Conservation (phyloP, 192 early-diverging fungal genomes). For the Pilaira anomala region DNA sequence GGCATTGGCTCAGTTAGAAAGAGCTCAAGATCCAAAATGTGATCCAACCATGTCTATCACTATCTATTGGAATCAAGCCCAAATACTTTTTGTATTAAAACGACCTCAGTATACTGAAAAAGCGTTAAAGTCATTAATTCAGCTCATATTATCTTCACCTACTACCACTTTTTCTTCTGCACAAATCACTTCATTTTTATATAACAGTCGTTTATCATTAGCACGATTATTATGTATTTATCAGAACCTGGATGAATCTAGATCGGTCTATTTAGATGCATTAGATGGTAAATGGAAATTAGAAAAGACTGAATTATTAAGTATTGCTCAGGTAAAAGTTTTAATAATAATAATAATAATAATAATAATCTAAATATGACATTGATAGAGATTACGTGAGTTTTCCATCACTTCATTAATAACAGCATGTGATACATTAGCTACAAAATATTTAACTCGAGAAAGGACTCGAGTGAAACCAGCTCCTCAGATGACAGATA, state of each 20-base stretch:
- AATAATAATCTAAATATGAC: too few relatives aligned
- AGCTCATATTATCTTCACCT: not conserved
- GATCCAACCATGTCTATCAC: not conserved
- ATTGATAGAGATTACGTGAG: not conserved
- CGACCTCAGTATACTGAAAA: slow-evolving; percentile 31
- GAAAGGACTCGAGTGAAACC: slow-evolving; percentile 7
- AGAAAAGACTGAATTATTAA: slow-evolving; percentile 26
- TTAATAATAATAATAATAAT: not conserved
- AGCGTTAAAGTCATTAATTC: slow-evolving; percentile 35
- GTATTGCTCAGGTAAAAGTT: slow-evolving; percentile 31
- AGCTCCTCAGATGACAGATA: not conserved
- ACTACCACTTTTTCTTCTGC: slow-evolving; percentile 26
- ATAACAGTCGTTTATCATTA: slow-evolving; percentile 38
- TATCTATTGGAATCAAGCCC: not conserved
- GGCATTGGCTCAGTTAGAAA: slow-evolving; percentile 8
- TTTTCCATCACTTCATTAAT: not conserved
- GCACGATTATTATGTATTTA: slow-evolving; percentile 38
- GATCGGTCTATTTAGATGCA: slow-evolving; percentile 32
- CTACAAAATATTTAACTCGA: slow-evolving; percentile 9
- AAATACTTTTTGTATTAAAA: slow-evolving; percentile 34
- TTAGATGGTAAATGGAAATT: slow-evolving; percentile 43
- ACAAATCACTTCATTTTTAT: slow-evolving; percentile 36
- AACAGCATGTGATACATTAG: not conserved
- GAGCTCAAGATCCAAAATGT: not conserved
- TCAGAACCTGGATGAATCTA: slow-evolving; percentile 17